These are phyloP conservation scores for Leptographium procerum DNA, from an alignment of 2,329 filamentous ascomycete genomes.

Conservation along the genomic window DNA sequence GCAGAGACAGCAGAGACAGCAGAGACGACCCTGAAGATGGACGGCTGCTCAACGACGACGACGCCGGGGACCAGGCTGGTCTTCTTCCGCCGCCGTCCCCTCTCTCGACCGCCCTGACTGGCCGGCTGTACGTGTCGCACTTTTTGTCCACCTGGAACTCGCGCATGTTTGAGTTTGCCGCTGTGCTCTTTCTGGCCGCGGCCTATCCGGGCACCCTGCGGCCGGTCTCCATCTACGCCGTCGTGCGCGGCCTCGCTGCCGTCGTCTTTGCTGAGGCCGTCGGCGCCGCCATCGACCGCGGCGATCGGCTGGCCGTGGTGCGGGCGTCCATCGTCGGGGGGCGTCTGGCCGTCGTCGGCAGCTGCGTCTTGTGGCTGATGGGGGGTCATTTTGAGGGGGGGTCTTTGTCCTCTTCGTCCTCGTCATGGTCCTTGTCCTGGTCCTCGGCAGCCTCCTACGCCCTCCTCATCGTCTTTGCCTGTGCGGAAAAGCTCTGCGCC, in stretches of 20 bases:
- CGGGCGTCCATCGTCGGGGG: conserved; percentile 36
- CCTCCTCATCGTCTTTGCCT: conserved; percentile 37
- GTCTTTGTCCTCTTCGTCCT: neutral
- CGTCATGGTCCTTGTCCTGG: neutral
- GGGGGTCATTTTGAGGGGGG: neutral
- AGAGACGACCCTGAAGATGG: neutral
- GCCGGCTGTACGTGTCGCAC: conserved; percentile 45
- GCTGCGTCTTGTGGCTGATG: conserved; percentile 33
- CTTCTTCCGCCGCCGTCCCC: neutral
- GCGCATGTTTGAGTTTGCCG: conserved; percentile 51
- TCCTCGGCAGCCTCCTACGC: too few relatives aligned
- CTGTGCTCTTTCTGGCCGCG: conserved; percentile 45
- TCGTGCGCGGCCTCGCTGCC: conserved; percentile 46
- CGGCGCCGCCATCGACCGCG: conserved; percentile 47
- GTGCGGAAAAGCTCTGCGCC: conserved; percentile 55
- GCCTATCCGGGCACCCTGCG: conserved; percentile 49
- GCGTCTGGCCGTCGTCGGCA: conserved; percentile 32
- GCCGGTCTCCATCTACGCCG: conserved; percentile 57
- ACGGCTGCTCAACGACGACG: neutral
- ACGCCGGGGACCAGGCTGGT: too few relatives aligned
- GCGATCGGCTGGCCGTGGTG: conserved; percentile 37
- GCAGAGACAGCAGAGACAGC: too few relatives aligned
- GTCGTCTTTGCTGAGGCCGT: conserved; percentile 47
- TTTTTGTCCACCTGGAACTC: conserved; percentile 54
- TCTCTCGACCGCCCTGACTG: neutral